Percentiles rank a stretch among this genome's conserved stretches.
Evolutionary conservation across 192 early-diverging fungal species (phyloP).

Genomic region (Gaertneriomyces sp.): DNA sequence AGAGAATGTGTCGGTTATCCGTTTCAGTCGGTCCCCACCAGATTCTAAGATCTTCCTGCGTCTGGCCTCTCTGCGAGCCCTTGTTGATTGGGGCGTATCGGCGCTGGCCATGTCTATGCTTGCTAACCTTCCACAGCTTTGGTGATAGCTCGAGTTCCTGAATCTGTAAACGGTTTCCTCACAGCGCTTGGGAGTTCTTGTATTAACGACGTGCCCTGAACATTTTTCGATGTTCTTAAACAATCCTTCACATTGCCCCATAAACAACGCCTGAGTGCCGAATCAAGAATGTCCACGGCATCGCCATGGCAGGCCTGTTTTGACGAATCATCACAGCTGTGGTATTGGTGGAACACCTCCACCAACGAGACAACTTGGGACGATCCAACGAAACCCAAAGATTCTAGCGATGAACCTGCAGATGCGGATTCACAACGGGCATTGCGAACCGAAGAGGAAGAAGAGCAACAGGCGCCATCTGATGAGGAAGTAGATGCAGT

Average conservation of each 20-base stretch:
- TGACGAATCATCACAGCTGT: conserved; percentile 28
- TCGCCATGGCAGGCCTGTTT: conserved; percentile 22
- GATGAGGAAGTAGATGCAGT: too few relatives aligned
- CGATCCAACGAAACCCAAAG: conserved; percentile 25
- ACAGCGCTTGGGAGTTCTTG: too few relatives aligned
- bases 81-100: too few relatives aligned
- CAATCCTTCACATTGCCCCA: too few relatives aligned
- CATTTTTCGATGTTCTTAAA: too few relatives aligned
- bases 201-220: too few relatives aligned
- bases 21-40: conserved; percentile 19
- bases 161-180: too few relatives aligned
- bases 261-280: neutral
- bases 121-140: too few relatives aligned
- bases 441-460: neutral
- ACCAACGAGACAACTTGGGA: conserved; percentile 38
- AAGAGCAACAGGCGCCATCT: neutral
- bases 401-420: conserved; percentile 1
- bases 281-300: neutral
- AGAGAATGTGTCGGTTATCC: conserved; percentile 14
- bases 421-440: conserved; percentile 5
- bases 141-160: too few relatives aligned
- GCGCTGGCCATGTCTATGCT: too few relatives aligned
- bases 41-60: conserved; percentile 15
- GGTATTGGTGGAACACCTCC: conserved; percentile 37
- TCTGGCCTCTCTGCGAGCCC: conserved; percentile 20